Conservation (phyloP, 805 yeast species). For the Saccharomyces kudriavzevii region DNA sequence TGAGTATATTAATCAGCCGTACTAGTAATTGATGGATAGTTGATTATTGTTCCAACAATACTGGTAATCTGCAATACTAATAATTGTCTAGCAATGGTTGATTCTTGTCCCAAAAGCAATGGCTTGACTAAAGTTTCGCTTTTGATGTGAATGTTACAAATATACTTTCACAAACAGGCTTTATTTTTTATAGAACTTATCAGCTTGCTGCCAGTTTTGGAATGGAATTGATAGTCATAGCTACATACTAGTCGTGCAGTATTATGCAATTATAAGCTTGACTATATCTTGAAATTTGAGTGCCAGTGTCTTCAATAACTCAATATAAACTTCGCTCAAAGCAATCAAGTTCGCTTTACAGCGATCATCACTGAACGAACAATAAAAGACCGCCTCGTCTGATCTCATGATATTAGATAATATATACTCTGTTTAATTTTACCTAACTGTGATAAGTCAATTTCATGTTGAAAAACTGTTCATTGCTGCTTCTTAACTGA, state of each 20-base stretch:
- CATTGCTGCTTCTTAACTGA: not conserved
- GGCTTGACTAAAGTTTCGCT: not conserved
- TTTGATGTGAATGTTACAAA: not conserved
- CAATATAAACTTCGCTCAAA: not conserved
- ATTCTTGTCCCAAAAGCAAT: no score
- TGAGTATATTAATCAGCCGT: no score
- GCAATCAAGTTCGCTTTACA: not conserved
- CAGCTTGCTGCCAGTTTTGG: not conserved
- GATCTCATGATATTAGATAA: not conserved
- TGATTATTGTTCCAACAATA: no score
- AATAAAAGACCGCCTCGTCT: not conserved
- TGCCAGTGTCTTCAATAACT: not conserved
- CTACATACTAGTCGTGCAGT: not conserved
- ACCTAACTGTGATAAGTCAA: not conserved
- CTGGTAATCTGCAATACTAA: no score
- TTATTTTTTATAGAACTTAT: no score
- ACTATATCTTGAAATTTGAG: no score
- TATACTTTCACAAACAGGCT: not conserved
- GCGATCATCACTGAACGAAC: not conserved
- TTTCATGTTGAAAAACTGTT: not conserved
- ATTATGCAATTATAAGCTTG: not conserved
- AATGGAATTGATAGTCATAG: not conserved
- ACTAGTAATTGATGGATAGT: no score
- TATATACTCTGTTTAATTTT: no score
- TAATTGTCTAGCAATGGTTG: no score